Evolutionary conservation across 2,329 filamentous ascomycete genomes (phyloP), one percentile per base, ranked within the genome.

Genomic region (Trichothecium roseum): DNA sequence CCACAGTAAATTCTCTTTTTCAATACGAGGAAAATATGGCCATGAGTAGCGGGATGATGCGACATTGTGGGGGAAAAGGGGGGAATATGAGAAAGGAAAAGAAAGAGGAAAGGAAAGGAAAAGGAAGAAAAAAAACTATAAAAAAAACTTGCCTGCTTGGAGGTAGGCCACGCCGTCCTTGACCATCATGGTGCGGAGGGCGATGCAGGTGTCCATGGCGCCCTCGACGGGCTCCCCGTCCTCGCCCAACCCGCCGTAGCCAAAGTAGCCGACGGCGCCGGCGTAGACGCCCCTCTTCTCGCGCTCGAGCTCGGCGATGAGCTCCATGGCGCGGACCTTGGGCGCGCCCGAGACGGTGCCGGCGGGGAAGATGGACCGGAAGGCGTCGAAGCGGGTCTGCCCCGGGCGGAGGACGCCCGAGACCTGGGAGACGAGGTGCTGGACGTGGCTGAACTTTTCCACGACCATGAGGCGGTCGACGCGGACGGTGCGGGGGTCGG

Each of bases 221-320:
- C 88, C 89, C 51, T 93, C 83, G 9, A 69, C 65, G 37, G 75
- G 66, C 34, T 66, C 35, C 0, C 81, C 82, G 29, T 79, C 68
- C 7, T 66, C 61, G 33, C 80, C 75, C 31, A 89, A 72, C 35
- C 73, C 74, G 41, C 78, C 77, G 53, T 94, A 96, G 8, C 89
- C 89, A 59, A 95, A 98, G 63, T 95, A 98, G 2, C 91, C 91
- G 1, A 95, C 89, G 1, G 91, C 91, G 18, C 91, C 91, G 8
- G 91, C 91, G 54, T 98, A 98, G 28, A 96, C 78, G 28, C 91
- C 89, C 37, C 91, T 73, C 69, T 95, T 95, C 70, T 98, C 91
- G 44, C 74, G 68, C 63, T 98, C 91, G 32, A 96, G 65, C 63
- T 96, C 89, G 32, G 84, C 87, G 50, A 98, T 98, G 42, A 98